These are phyloP conservation scores for Cytospora schulzeri DNA, from an alignment of 2,329 filamentous ascomycete genomes.

Conservation along the genomic window DNA sequence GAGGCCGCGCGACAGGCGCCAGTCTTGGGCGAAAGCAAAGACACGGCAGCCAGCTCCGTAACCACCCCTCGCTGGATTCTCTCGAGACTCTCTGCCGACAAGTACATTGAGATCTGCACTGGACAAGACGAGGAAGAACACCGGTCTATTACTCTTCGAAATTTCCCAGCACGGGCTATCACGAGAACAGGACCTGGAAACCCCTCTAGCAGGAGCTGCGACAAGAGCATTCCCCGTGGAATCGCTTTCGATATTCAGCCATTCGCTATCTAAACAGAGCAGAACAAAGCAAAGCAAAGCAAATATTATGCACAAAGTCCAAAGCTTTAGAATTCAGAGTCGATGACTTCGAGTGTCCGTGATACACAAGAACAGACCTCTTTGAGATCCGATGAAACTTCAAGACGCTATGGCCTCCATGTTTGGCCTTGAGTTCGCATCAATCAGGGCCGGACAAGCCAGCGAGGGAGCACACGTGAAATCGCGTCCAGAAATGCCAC, in stretches of 20 bases:
- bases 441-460: not conserved
- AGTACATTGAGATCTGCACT: constrained; percentile 12
- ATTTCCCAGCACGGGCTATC: constrained; percentile 6
- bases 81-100: constrained; percentile 15
- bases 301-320: constrained; percentile 16
- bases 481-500: not conserved
- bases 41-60: constrained; percentile 21
- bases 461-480: not conserved
- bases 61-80: constrained; percentile 2
- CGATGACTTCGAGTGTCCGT: constrained; percentile 16
- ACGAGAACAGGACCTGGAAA: constrained; percentile 12
- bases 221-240: constrained; percentile 9
- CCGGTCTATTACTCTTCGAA: constrained; percentile 4
- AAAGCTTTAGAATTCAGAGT: constrained; percentile 1
- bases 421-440: not conserved
- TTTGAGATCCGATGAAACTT: not conserved
- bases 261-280: constrained; percentile 17
- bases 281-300: constrained; percentile 14
- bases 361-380: constrained; percentile 12
- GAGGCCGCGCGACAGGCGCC: constrained; percentile 20
- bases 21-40: constrained; percentile 23
- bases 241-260: constrained; percentile 13
- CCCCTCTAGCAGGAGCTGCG: constrained; percentile 15
- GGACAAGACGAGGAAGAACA: constrained; percentile 20
- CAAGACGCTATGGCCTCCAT: not conserved